Evolutionary conservation across 352 stramenopile genomes (phyloP).

Genomic region (Phytopythium montanum): DNA sequence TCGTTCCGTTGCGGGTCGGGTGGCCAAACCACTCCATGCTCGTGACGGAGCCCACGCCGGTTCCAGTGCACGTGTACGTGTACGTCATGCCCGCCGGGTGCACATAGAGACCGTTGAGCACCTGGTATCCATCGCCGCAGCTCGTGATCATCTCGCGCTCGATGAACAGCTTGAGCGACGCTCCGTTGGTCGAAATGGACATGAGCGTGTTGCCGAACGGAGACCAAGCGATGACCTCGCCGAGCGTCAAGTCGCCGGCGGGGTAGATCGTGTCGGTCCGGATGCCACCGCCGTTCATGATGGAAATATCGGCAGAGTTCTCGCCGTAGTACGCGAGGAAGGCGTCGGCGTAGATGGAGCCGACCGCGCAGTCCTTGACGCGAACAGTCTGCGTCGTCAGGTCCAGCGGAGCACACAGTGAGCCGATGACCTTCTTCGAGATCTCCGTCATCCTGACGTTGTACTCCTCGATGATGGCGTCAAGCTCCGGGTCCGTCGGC

Average conservation of each 20-base stretch:
- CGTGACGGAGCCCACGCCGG: constrained; percentile 29
- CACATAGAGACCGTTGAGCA: constrained; percentile 63
- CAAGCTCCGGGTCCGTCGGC: constrained; percentile 39
- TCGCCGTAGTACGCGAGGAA: constrained; percentile 47
- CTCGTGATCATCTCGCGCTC: constrained; percentile 39
- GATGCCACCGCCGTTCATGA: constrained; percentile 70
- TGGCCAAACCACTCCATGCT: constrained; percentile 58
- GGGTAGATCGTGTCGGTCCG: constrained; percentile 56
- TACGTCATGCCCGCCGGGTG: constrained; percentile 69
- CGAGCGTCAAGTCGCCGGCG: constrained; percentile 44
- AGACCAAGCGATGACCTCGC: constrained; percentile 55
- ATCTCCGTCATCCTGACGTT: constrained; percentile 32
- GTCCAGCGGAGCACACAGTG: constrained; percentile 49
- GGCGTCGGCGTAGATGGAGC: constrained; percentile 49
- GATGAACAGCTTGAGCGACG: constrained; percentile 59
- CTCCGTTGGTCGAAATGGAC: constrained; percentile 50
- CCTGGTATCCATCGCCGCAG: constrained; percentile 40
- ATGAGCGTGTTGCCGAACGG: constrained; percentile 69
- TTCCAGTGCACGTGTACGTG: constrained; percentile 51
- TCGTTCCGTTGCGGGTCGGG: constrained; percentile 36
- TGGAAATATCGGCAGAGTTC: constrained; percentile 38
- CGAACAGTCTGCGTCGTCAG: constrained; percentile 48
- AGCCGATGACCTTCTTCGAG: constrained; percentile 40
- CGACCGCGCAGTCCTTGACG: constrained; percentile 44
- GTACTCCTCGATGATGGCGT: constrained; percentile 50